Evolutionary conservation across 2,329 filamentous ascomycete genomes (phyloP).

Genomic region (Trichoderma breve): DNA sequence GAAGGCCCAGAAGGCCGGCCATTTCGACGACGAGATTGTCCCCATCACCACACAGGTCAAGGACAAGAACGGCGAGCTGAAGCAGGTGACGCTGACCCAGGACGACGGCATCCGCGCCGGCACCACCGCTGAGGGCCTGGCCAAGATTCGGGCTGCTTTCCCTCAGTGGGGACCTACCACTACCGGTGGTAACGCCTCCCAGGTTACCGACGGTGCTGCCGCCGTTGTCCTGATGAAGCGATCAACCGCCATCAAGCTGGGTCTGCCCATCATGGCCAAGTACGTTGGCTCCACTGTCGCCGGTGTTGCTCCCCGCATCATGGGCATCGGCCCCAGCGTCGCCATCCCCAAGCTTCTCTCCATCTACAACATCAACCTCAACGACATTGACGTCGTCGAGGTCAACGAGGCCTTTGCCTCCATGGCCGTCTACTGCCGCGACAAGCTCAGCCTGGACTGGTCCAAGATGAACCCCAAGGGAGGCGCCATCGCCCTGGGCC

Average conservation of each 20-base stretch:
- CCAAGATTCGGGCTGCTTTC: conserved; percentile 88
- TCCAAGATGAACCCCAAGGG: conserved; percentile 79
- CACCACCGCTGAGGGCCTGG: conserved; percentile 78
- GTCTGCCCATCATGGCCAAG: conserved; percentile 90
- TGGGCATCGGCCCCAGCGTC: conserved; percentile 84
- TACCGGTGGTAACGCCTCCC: conserved; percentile 88
- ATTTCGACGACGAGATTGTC: conserved; percentile 90
- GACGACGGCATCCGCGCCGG: conserved; percentile 91
- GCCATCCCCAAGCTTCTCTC: conserved; percentile 78
- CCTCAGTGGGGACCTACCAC: conserved; percentile 76
- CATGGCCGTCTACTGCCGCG: conserved; percentile 92
- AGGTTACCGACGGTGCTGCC: conserved; percentile 92
- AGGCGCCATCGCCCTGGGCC: conserved; percentile 79
- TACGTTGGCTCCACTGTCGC: conserved; percentile 90
- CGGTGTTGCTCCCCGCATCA: conserved; percentile 87
- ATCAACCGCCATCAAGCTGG: conserved; percentile 78
- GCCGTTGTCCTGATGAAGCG: conserved; percentile 93
- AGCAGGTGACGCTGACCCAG: conserved; percentile 73
- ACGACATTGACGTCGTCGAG: conserved; percentile 87
- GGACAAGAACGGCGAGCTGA: conserved; percentile 76
- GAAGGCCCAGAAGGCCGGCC: conserved; percentile 82
- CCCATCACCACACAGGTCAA: conserved; percentile 81
- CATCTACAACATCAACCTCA: conserved; percentile 73
- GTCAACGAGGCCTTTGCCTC: conserved; percentile 97
- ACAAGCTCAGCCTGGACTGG: conserved; percentile 67